Base-by-base conservation (phyloP, 768 basidiomycete genomes). In the Agaricus blazei region DNA sequence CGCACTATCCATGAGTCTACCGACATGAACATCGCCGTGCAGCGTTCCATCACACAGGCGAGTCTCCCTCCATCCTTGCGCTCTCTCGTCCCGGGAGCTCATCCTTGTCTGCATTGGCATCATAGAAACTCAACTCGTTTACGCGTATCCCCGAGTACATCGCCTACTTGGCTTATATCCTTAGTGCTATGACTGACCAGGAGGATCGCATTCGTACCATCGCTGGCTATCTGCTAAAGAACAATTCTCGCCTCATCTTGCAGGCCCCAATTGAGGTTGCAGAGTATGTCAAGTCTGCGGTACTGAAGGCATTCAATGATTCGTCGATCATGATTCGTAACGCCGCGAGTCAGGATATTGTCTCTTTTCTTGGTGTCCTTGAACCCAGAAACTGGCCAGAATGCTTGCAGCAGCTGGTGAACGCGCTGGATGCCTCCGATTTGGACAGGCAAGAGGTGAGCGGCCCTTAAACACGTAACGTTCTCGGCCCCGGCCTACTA, bases 171-270 rank as follows among this genome's bases (percentile, higher is more conserved):
- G 90, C 90, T 23, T 91, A 95, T 69, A 94, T 98, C 74, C 84
- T 98, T 60, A 85, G 88, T 56, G 77, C 79, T 44, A 73, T 90
- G 76, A 78, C 86, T 1, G 77, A 82, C 58, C 93, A 98, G 72
- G 88, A 94, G 66, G 93, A 93, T 67, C 88, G 90, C 48, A 93
- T 96, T 68, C 85, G 96, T 51, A 90, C 92, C 57, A 95, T 98
- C 74, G 95, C 96, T 26, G 96, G 96, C 42, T 91, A 98, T 64
- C 78, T 98, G 24, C 84, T 99, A 71, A 99, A 99, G 84, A 98
- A 99, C 72, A 94, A 93, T 64, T 82, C 91, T 43, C 81, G 85
- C 56, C 79, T 88, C 60, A 85, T 94, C 67, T 76, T 93, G 52
- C 78, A 76, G 46, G 80, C 84, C 6, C 74, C 84, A 24, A 75